A percentile compares a stretch with the other conserved stretches of the same genome.
These are phyloP conservation scores for Mucor saturninus DNA, from an alignment of 371 early-diverging fungal genomes.

Conservation along the genomic window DNA sequence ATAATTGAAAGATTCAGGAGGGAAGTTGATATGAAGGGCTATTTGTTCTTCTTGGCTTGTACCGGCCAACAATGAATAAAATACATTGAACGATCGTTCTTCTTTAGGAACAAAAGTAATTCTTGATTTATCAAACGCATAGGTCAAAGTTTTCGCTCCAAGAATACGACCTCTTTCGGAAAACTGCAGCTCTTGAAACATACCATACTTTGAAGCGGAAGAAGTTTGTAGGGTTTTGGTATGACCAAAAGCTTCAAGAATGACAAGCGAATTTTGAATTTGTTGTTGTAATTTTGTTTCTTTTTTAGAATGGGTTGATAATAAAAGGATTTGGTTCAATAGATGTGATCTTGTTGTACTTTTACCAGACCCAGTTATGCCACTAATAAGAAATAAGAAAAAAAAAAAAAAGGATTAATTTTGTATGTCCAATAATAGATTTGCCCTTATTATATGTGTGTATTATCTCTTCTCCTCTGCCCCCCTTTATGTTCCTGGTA, in stretches of 20 bases:
- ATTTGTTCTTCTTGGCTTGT: constrained; percentile 59
- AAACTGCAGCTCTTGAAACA: constrained; percentile 86
- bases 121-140: constrained; percentile 80
- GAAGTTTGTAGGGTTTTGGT: constrained; percentile 61
- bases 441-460: constrained; percentile 19
- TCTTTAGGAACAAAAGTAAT: constrained; percentile 61
- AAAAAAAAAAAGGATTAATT: constrained; percentile 9
- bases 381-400: constrained; percentile 42
- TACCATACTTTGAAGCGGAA: constrained; percentile 73
- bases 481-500: neutral
- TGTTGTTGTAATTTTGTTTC: constrained; percentile 66
- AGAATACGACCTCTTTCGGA: constrained; percentile 75
- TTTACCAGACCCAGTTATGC: constrained; percentile 80
- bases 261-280: constrained; percentile 55
- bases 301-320: constrained; percentile 61
- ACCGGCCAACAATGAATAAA: constrained; percentile 79
- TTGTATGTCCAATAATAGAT: constrained; percentile 23
- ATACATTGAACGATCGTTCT: constrained; percentile 84
- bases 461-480: constrained; percentile 2
- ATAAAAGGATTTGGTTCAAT: constrained; percentile 62
- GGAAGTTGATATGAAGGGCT: constrained; percentile 59
- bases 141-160: constrained; percentile 81
- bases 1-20: constrained; percentile 56
- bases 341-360: constrained; percentile 68
- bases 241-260: constrained; percentile 75